Conservation (phyloP, 228 moss, liverwort and hornwort species). For the Sphagnum fallax region DNA sequence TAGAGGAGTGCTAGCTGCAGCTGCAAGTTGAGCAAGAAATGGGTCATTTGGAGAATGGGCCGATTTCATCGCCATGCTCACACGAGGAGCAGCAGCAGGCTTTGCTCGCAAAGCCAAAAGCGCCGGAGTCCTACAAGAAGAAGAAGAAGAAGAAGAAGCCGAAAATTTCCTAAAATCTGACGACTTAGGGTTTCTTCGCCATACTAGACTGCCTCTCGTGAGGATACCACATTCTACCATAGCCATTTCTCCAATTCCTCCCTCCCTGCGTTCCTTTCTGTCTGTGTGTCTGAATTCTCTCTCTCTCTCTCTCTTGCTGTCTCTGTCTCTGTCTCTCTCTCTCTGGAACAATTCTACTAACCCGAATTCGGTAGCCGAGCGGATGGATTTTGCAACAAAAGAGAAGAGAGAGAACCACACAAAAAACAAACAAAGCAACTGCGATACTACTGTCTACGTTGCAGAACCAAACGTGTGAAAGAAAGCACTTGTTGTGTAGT, state of each 20-base stretch:
- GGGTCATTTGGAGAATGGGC: constrained; percentile 79
- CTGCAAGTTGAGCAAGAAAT: constrained; percentile 76
- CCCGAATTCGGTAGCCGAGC: too few species aligned
- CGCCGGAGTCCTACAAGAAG: constrained; percentile 1
- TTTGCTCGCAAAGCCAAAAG: constrained; percentile 6
- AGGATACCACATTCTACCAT: constrained; percentile 39
- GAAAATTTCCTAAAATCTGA: not conserved
- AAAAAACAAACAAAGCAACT: too few species aligned
- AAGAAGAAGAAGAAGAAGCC: not conserved
- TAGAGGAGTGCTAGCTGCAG: constrained; percentile 71
- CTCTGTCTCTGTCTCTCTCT: too few species aligned
- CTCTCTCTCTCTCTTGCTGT: too few species aligned
- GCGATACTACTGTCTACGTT: too few species aligned
- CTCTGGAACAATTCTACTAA: too few species aligned
- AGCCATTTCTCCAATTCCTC: constrained; percentile 17
- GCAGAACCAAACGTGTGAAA: too few species aligned
- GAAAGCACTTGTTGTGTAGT: too few species aligned
- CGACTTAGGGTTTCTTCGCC: constrained; percentile 27
- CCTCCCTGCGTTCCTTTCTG: too few species aligned
- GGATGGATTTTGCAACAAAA: too few species aligned
- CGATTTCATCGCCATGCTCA: constrained; percentile 71
- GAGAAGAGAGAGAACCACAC: too few species aligned
- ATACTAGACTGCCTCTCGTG: constrained; percentile 8
- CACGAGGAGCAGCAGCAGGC: constrained; percentile 25
- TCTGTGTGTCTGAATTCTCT: too few species aligned